Conservation (phyloP, 148 eudicot genomes). For the Suaeda aralocaspica region DNA sequence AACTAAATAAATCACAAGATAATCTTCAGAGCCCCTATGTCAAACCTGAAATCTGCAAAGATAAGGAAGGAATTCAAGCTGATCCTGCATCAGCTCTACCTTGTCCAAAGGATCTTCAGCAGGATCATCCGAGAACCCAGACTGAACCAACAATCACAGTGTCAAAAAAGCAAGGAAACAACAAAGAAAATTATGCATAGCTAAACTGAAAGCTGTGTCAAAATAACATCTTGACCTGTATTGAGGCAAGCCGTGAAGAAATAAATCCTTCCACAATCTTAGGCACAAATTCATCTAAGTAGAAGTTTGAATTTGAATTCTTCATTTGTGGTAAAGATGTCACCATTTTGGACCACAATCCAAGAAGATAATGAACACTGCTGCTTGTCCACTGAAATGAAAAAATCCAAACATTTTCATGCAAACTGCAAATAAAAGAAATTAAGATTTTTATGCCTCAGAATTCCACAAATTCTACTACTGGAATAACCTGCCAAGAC, state of each 20-base stretch:
- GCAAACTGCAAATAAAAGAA: neutral
- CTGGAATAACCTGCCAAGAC: slow-evolving; percentile 58
- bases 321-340: slow-evolving; percentile 71
- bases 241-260: slow-evolving; percentile 76
- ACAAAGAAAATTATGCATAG: slow-evolving; percentile 5
- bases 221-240: slow-evolving; percentile 47
- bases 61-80: slow-evolving; percentile 73
- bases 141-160: slow-evolving; percentile 35
- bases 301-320: slow-evolving; percentile 49
- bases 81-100: slow-evolving; percentile 88
- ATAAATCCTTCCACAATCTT: slow-evolving; percentile 81
- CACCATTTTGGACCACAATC: slow-evolving; percentile 88
- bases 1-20: slow-evolving; percentile 10
- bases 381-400: slow-evolving; percentile 80
- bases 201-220: slow-evolving; percentile 1
- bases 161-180: slow-evolving; percentile 2
- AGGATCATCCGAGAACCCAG: slow-evolving; percentile 61
- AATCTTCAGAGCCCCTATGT: neutral
- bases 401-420: slow-evolving; percentile 9
- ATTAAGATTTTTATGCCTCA: neutral
- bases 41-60: slow-evolving; percentile 88
- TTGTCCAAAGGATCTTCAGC: slow-evolving; percentile 85
- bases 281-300: slow-evolving; percentile 77
- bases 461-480: slow-evolving; percentile 7
- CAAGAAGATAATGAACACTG: slow-evolving; percentile 90